Base-by-base conservation (phyloP, 129 eudicot species). In the Glebionis coronaria region DNA sequence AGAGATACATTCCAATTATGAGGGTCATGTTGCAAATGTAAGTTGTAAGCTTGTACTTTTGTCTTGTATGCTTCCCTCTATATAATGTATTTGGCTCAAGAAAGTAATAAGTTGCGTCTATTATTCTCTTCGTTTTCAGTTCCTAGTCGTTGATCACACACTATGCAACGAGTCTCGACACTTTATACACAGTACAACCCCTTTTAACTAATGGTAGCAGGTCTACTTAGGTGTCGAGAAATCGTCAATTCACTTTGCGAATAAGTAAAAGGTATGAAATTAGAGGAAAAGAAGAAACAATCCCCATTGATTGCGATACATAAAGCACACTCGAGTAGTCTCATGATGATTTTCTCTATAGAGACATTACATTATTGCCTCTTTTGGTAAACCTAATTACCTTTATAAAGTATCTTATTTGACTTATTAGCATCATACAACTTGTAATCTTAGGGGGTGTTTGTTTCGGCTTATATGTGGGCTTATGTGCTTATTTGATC, bases 1-100 rank as follows among this genome's bases (percentile, higher is more conserved):
- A 62, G 61, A 71, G 78, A 56, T 70, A 64, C 20, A 42, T 19
- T 78, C 61, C 79, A 73, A 44, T 77, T 81, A 77, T 82, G 77
- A 77, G 82, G 68, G 68, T 69, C 70, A 52, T 15, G 44, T 61
- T 61, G 55, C 60, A 73, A 54, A 63, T 59, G 15, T 63, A 45
- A 44, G 10, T 6, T 59, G 73, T 44, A 47, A 60, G 47, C 54
- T 71, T 59, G 67, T 46, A 58, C 49, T 55, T 65, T 53, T 64
- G 49, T 46, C 9, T 58, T 56, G 21, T 58, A 29, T 65, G 56
- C 59, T 65, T 46, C 19, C 14, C 12, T 35, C 42, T 70, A 15
- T 44, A 45, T 47, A 66, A 57, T 58, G 49, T 59, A 29, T 59
- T 69, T 69, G 52, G 9, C 3, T 69, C 11, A 70, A 45, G 19